phyloP scores from a whole-genome alignment of 192 early-diverging fungal species.

The Coemansia sp. region DNA sequence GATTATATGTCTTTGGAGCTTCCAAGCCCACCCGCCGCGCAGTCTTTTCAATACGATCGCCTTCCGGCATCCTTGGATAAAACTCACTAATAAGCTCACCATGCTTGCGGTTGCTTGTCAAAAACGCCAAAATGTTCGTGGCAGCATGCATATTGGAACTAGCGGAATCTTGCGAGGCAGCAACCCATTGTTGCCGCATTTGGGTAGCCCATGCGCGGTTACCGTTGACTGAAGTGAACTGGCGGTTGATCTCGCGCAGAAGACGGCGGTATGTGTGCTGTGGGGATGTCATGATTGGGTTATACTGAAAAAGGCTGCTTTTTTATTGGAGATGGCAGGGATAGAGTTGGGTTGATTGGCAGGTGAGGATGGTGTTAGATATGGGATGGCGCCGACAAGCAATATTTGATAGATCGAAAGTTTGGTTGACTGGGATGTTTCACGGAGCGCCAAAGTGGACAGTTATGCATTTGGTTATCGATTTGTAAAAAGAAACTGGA shows the following conservation, averaged over 20 bases:
- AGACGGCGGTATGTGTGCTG: conserved; percentile 37
- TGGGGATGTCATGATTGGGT: too few relatives aligned
- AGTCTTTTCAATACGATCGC: conserved; percentile 33
- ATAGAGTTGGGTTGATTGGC: too few relatives aligned
- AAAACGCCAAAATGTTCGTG: conserved; percentile 22
- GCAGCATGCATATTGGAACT: conserved; percentile 9
- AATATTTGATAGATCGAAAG: too few relatives aligned
- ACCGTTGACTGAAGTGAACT: conserved; percentile 22
- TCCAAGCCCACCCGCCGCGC: conserved; percentile 38
- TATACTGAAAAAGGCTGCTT: too few relatives aligned
- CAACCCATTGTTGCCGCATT: conserved; percentile 35
- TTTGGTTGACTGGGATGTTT: too few relatives aligned
- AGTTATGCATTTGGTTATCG: too few relatives aligned
- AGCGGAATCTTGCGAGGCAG: conserved; percentile 4
- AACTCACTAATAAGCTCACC: conserved; percentile 32
- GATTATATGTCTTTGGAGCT: conserved; percentile 19
- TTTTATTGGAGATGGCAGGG: too few relatives aligned
- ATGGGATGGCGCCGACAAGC: too few relatives aligned
- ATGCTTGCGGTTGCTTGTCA: conserved; percentile 35
- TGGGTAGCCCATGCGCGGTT: conserved; percentile 36
- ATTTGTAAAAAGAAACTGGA: too few relatives aligned
- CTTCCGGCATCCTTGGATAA: conserved; percentile 32
- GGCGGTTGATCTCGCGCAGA: conserved; percentile 45
- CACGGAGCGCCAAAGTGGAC: too few relatives aligned
- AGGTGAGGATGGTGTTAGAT: too few relatives aligned